These are phyloP conservation scores for Cokeromyces recurvatus DNA, from an alignment of 371 early-diverging fungal genomes.

Conservation along the genomic window DNA sequence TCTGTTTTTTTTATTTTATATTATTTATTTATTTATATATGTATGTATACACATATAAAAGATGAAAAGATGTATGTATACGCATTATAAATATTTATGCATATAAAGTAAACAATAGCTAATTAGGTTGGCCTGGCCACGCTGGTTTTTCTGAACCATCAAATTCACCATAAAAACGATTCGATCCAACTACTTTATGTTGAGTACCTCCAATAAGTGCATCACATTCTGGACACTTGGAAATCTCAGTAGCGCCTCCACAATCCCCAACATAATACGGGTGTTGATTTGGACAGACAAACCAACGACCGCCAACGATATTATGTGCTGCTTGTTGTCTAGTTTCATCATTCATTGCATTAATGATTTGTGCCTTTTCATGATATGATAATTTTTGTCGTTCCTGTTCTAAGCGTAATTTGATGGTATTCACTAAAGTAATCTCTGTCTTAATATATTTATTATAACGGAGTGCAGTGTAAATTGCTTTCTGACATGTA, in stretches of 20 bases:
- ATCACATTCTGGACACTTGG: slow-evolving; percentile 43
- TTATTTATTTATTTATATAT: too few relatives aligned
- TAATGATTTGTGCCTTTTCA: slow-evolving; percentile 31
- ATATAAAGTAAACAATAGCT: not conserved
- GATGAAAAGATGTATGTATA: too few relatives aligned
- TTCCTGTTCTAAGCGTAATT: slow-evolving; percentile 23
- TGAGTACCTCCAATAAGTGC: slow-evolving; percentile 39
- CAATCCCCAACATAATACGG: slow-evolving; percentile 51
- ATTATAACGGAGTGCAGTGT: slow-evolving; percentile 38
- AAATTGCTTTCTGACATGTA: slow-evolving; percentile 33
- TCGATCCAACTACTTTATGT: slow-evolving; percentile 36
- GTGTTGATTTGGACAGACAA: slow-evolving; percentile 45
- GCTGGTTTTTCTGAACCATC: slow-evolving; percentile 43
- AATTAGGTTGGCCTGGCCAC: slow-evolving; percentile 41
- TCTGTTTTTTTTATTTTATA: too few relatives aligned
- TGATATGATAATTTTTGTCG: slow-evolving; percentile 21
- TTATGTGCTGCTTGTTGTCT: slow-evolving; percentile 17
- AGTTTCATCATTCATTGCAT: slow-evolving; percentile 46
- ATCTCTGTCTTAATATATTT: slow-evolving; percentile 40
- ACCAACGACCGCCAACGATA: slow-evolving; percentile 50
- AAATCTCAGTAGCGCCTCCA: slow-evolving; percentile 46
- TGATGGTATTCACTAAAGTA: slow-evolving; percentile 37
- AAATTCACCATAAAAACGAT: slow-evolving; percentile 52
- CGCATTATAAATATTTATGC: too few relatives aligned
- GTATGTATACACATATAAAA: too few relatives aligned